Evolutionary conservation across 257 asterid genomes (phyloP), one percentile per base, ranked within the genome.

Genomic region (Handroanthus guayacan): DNA sequence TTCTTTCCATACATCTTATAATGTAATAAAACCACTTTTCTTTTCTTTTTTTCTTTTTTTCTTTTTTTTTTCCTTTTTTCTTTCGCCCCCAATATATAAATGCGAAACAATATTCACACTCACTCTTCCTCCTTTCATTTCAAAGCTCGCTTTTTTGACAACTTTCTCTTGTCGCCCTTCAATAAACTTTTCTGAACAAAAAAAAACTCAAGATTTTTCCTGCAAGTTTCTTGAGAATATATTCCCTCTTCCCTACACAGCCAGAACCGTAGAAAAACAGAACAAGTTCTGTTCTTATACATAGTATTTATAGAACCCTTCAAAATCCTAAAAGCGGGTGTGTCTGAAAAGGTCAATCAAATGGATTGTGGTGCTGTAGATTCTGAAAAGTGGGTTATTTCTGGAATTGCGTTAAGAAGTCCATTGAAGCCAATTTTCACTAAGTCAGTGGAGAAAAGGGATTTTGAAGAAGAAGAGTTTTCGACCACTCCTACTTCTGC

Each of bases 381-480:
- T 51, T 72, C 72, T 12, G 84, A 83, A 73, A 79, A 71, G 31
- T 81, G 86, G 89, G 80, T 73, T 5, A 61, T 84, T 55, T 67
- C 88, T 60, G 89, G 88, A 52, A 79, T 85, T 57, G 69, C 83
- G 50, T 5, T 76, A 12, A 70, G 71, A 43, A 63, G 76, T 75
- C 85, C 89, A 3, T 52, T 84, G 79, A 82, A 76, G 82, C 84
- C 82, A 1, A 76, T 84, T 51, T 71, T 77, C 13, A 82, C 80
- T 0, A 72, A 17, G n/a, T 9, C 75, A 44, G 31, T n/a, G 48
- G 74, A 80, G 52, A 48, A 52, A 44, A 48, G 43, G 9, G 71
- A 56, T 34, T 75, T 37, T 2, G 87, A 55, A 9, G 86, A 66
- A 6, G 79, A 81, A 5, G 61, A 54, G 5, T 66, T 12, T 45